These are phyloP conservation scores for Croton setiger DNA, from an alignment of 441 rosid species.

Conservation along the genomic window DNA sequence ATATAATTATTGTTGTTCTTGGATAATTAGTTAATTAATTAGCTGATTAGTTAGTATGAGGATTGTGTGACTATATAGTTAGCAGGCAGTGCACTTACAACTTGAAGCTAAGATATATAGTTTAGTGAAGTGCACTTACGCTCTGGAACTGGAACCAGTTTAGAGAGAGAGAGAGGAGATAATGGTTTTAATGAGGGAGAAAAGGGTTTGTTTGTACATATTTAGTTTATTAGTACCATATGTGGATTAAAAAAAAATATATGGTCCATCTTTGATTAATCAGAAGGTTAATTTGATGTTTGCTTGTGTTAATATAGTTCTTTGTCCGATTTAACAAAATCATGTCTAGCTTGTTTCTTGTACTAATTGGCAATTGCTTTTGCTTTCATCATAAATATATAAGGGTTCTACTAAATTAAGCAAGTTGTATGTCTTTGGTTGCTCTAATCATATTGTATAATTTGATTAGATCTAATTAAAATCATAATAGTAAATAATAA, in stretches of 20 bases:
- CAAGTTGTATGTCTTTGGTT: no score
- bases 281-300: constrained; percentile 6
- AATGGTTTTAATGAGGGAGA: not conserved
- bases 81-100: no score
- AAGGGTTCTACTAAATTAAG: not conserved
- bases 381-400: not conserved
- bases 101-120: no score
- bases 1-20: not conserved
- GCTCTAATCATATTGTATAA: no score
- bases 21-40: not conserved
- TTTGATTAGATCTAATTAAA: no score
- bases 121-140: no score
- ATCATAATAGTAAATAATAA: no score
- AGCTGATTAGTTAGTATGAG: no score
- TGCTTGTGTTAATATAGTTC: not conserved
- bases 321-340: not conserved
- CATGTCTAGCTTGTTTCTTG: not conserved
- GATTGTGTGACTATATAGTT: no score
- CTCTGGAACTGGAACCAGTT: no score
- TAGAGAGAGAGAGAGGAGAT: no score
- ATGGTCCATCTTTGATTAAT: constrained; percentile 4
- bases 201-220: not conserved
- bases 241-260: not conserved
- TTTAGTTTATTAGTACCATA: not conserved
- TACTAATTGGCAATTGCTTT: not conserved